Conservation (phyloP, 306 rosid species). For the Clitoria ternatea region DNA sequence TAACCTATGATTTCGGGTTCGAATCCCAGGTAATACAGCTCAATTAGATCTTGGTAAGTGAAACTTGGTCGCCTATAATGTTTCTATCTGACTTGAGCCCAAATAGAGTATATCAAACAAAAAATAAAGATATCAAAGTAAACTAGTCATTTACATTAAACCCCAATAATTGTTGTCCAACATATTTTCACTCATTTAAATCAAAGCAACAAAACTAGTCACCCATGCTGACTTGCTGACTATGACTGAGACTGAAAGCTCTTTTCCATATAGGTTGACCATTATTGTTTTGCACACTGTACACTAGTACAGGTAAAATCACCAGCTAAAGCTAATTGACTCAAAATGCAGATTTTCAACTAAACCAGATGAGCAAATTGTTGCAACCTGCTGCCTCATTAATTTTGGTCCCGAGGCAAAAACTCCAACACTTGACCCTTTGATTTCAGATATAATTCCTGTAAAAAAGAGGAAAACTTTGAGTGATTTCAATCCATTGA, state of each 20-base stretch:
- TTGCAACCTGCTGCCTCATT: conserved; percentile 73
- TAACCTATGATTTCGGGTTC: too few relatives aligned
- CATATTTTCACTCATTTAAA: background rate
- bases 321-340: conserved; percentile 79
- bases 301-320: conserved; percentile 11
- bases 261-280: background rate
- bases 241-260: background rate
- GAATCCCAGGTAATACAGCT: too few relatives aligned
- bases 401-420: conserved; percentile 62
- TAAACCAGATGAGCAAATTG: conserved; percentile 60
- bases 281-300: background rate
- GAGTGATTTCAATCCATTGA: background rate
- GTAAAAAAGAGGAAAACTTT: background rate
- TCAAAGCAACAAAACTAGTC: background rate
- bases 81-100: too few relatives aligned
- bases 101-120: too few relatives aligned
- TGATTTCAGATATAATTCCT: conserved; percentile 46
- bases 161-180: background rate
- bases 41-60: too few relatives aligned
- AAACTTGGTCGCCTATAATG: too few relatives aligned
- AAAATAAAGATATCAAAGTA: background rate
- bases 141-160: background rate
- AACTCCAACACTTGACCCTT: conserved; percentile 61
- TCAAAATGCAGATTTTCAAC: conserved; percentile 62
- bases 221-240: background rate